Percentiles rank a stretch among this genome's conserved stretches.
Conservation (phyloP, 2,329 filamentous ascomycete species). For the Aspergillus candidus region DNA sequence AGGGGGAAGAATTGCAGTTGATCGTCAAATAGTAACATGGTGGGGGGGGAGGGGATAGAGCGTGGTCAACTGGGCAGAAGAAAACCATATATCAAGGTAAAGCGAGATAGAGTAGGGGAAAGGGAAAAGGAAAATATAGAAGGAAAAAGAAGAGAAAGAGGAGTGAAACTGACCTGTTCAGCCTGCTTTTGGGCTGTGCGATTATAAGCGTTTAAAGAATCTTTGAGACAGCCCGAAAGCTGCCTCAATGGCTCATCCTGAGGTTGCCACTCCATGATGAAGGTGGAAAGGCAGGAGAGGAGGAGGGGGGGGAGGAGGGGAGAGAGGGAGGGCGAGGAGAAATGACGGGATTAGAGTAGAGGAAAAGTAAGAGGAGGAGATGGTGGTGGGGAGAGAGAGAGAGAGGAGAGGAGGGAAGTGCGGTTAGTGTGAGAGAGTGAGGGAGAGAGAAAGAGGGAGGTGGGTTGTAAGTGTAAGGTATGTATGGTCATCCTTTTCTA, state of each 20-base stretch:
- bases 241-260: conserved; percentile 80
- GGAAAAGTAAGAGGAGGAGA: conserved; percentile 2
- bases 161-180: conserved; percentile 61
- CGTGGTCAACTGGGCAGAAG: neutral
- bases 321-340: conserved; percentile 2
- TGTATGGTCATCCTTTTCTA: neutral
- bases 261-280: conserved; percentile 83
- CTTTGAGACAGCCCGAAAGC: conserved; percentile 80
- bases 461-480: conserved; percentile 14
- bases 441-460: neutral
- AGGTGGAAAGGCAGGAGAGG: conserved; percentile 5
- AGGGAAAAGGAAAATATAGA: neutral
- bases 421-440: neutral
- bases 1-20: neutral
- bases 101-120: conserved; percentile 4
- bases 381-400: conserved; percentile 1
- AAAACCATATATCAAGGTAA: conserved; percentile 7
- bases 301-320: neutral
- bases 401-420: conserved; percentile 7
- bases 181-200: conserved; percentile 79
- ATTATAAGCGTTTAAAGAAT: conserved; percentile 83
- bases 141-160: conserved; percentile 7
- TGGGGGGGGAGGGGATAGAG: neutral
- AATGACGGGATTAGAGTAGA: conserved; percentile 5
- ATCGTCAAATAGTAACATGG: too few species aligned